Base-by-base conservation (phyloP, 805 yeast genomes). In the Starmerella floricola region DNA sequence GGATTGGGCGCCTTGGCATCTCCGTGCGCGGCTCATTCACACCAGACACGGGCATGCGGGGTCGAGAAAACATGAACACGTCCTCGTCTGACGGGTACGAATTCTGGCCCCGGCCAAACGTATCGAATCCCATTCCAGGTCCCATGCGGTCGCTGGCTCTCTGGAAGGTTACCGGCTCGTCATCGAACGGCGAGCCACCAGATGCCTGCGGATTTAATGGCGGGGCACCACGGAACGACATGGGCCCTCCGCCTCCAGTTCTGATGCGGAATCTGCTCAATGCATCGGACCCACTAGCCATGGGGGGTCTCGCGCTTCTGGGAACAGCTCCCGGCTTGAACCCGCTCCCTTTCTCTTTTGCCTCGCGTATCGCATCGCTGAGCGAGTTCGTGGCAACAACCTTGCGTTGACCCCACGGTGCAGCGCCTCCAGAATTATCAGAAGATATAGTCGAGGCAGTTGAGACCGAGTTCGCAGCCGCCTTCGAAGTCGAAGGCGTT, bases 201-300 rank as follows among this genome's bases (percentile, higher is more conserved):
- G n/a, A n/a, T n/a, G 16, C 18, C 23, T 41, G 45, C 18, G 46
- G 42, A 31, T 38, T 42, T 24, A 42, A 29, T 18, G 45, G 45
- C 34, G 48, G 48, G 35, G 45, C 39, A 12, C 48, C 45, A 17
- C 42, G 42, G 29, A 5, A 13, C 26, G 17, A 4, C 12, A 21
- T 31, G 17, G 30, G 27, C 10, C 17, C 38, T n/a, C 31, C 43
- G 31, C 31, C 34, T 30, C 48, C 34, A 30, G n/a, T n/a, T n/a
- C 38, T 26, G n/a, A 48, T 36, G 16, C 53, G 51, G 42, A 52
- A 52, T 19, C 55, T 46, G 44, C 45, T 33, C 18, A 50, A 36
- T 2, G 48, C 50, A 34, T 49, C 54, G 16, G 30, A 38, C 12
- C 47, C 49, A n/a, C 38, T 26, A 11, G 17, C 18, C 27, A 15